Base-by-base conservation (phyloP, 176 grass and related monocot genomes). In the Triticum monococcum region DNA sequence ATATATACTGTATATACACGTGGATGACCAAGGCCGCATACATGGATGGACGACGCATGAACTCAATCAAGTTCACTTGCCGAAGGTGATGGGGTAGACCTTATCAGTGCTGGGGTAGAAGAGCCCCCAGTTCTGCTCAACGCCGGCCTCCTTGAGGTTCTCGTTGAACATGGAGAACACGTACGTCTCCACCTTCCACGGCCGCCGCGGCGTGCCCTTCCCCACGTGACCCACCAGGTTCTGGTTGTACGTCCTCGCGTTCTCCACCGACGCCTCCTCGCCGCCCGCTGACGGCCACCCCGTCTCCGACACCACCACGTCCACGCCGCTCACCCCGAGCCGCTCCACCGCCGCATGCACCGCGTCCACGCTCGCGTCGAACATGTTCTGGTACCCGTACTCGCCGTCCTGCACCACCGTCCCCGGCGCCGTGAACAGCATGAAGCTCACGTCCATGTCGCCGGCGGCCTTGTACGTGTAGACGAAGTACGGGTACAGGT, bases 161-260 rank as follows among this genome's bases (percentile, higher is more conserved):
- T 97, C 92, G 33, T 97, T 88, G 86, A 97, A 97, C 90, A 97
- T 84, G 25, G 86, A 79, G 73, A 91, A 97, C 2, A 97, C 75
- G 80, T 92, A 94, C 8, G 92, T 78, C 86, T 97, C 92, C 2
- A 90, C 61, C 30, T 17, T 5, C 41, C 86, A 45, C 0, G 88
- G 78, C 18, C 74, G 86, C 84, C 83, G 68, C 12, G 95, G 95
- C 73, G 95, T 94, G 41, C 92, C 95, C 52, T 33, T 30, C 0
- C 30, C 3, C 0, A 97, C 88, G 32, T 89, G 92, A 10, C 79
- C 32, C 62, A 94, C 69, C 46, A 94, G 70, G 43, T 97, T 92
- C 84, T 97, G 92, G 68, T 97, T 92, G 79, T 92, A 97, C 1
- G 81, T 92, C 72, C 31, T 79, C 5, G 88, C 92, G 43, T 92